Percentiles rank a stretch among this genome's conserved stretches.
Conservation (phyloP, 768 basidiomycete genomes). For the Tricholoma terreum region DNA sequence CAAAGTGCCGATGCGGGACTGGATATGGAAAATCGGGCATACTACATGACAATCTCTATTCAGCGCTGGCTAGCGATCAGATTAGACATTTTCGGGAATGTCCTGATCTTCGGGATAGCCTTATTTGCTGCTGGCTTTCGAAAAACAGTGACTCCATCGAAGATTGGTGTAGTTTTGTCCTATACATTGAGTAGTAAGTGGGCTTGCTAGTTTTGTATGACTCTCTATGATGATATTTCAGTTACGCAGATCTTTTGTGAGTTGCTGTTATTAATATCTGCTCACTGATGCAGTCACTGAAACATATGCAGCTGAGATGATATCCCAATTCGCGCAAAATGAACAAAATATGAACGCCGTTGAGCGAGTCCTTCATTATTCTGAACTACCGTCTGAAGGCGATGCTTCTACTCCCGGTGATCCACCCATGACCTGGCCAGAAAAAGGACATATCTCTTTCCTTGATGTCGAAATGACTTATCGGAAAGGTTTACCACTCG, state of each 20-base stretch:
- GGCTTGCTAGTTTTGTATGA: neutral
- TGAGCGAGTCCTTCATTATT: slow-evolving; percentile 68
- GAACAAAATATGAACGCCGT: slow-evolving; percentile 75
- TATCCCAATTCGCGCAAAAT: slow-evolving; percentile 54
- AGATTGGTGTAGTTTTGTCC: slow-evolving; percentile 58
- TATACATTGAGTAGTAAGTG: slow-evolving; percentile 52
- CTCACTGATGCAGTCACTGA: neutral
- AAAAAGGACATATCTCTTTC: slow-evolving; percentile 53
- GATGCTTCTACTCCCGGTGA: slow-evolving; percentile 39
- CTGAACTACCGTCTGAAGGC: slow-evolving; percentile 58
- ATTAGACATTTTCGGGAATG: slow-evolving; percentile 63
- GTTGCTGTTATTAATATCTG: slow-evolving; percentile 13
- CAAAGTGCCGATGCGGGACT: slow-evolving; percentile 49
- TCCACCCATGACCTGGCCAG: slow-evolving; percentile 48
- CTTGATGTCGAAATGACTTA: slow-evolving; percentile 55
- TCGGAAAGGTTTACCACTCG: slow-evolving; percentile 59
- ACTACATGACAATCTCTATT: slow-evolving; percentile 61
- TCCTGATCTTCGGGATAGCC: slow-evolving; percentile 67
- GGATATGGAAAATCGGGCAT: slow-evolving; percentile 60
- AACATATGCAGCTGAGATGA: slow-evolving; percentile 43
- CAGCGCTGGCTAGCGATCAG: slow-evolving; percentile 65
- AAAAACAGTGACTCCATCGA: slow-evolving; percentile 51
- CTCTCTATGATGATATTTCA: slow-evolving; percentile 14
- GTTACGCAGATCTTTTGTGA: slow-evolving; percentile 55
- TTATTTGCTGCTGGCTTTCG: slow-evolving; percentile 67